phyloP scores from a whole-genome alignment of 2,329 filamentous ascomycete species.

The Hortaea werneckii region DNA sequence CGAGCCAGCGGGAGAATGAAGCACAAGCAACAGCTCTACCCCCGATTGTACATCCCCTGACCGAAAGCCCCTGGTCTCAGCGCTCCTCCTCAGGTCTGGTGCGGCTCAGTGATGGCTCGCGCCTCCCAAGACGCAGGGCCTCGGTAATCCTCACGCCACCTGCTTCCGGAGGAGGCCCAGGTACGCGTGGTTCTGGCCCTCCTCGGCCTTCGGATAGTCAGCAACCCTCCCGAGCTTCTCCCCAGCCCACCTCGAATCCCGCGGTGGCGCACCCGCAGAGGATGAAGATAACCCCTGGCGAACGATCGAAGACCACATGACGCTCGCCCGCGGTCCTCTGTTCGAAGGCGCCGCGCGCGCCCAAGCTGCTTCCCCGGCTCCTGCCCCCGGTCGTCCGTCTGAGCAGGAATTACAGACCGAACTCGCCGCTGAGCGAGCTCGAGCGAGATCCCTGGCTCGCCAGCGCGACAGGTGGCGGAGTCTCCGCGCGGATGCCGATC shows the following conservation, averaged over 20 bases:
- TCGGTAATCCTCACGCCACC: constrained; percentile 30
- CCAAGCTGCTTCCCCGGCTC: constrained; percentile 10
- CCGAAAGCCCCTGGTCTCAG: constrained; percentile 7
- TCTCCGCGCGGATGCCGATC: constrained; percentile 4
- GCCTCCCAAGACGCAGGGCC: constrained; percentile 29
- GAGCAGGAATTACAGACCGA: constrained; percentile 9
- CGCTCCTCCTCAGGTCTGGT: constrained; percentile 4
- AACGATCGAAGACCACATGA: constrained; percentile 38
- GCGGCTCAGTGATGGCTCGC: constrained; percentile 12
- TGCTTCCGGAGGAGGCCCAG: constrained; percentile 1
- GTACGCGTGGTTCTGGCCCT: background rate
- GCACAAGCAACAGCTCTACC: background rate
- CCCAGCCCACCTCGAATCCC: constrained; percentile 7
- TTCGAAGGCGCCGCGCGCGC: constrained; percentile 21
- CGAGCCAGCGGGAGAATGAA: background rate
- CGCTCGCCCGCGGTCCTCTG: constrained; percentile 25
- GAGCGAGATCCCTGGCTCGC: constrained; percentile 10
- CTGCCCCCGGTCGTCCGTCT: constrained; percentile 6
- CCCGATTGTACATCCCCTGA: constrained; percentile 8
- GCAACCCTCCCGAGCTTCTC: background rate
- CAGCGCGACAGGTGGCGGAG: constrained; percentile 15
- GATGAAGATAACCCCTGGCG: constrained; percentile 35
- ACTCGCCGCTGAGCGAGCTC: constrained; percentile 8
- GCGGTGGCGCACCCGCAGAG: constrained; percentile 9
- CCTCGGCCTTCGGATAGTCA: background rate